Evolutionary conservation across 352 stramenopile genomes (phyloP), one percentile per base, ranked within the genome.

Genomic region (Pythium sp.): DNA sequence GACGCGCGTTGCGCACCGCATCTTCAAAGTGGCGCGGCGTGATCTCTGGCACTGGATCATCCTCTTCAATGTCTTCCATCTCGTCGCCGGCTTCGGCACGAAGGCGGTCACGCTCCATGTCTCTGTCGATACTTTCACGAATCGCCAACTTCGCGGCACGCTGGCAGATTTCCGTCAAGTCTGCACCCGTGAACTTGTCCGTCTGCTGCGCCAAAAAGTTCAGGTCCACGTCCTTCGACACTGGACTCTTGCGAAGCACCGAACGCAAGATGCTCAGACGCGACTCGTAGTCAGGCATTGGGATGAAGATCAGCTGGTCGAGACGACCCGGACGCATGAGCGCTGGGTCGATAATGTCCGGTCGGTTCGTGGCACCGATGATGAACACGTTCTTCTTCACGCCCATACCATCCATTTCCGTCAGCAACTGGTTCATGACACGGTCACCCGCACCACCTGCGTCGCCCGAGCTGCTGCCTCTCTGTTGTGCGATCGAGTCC

Each of bases 391-490:
- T 99, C 83, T 99, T 99, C 84, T 99, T 99, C 36, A 93, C 89
- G 59, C 95, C 96, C 75, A 99, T 98, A 72, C 98, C 98, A 78
- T 99, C 98, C 96, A 99, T 99, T 78, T 99, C 97, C 20, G 97
- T 99, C 54, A 99, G 82, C 58, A 99, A 81, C 85, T 99, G 98
- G 84, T 99, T 99, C 96, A 99, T 99, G 57, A 99, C 97, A 85
- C 98, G 97, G 81, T 99, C 98, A 55, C 94, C 97, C 36, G 97
- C 97, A 72, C 97, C 98, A 66, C 97, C 97, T 57, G 96, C 97
- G 77, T 99, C 97, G 49, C 98, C 98, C 7, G 82, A 78, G 63
- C 80, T 97, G 73, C 91, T 97, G 58, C 97, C 98, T 81, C 98
- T 92, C 71, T 98, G 93, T 72, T 98, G 93, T 5, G 97, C 98